Base-by-base conservation (phyloP, 805 yeast species). In the Teunomyces pallodes region DNA sequence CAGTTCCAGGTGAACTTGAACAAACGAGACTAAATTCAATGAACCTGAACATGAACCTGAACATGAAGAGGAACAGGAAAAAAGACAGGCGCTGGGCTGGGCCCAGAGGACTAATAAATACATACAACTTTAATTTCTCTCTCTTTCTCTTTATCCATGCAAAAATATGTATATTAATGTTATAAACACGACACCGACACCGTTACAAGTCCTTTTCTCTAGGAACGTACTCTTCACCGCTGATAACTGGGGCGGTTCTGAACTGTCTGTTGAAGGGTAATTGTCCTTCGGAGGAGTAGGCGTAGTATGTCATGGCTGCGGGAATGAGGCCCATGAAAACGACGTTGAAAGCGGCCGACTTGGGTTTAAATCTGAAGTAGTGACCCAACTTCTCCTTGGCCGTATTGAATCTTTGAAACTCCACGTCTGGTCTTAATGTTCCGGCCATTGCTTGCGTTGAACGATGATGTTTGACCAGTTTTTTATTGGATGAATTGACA, bases 351-450 rank as follows among this genome's bases (percentile, higher is more conserved):
- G 60, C 40, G 10, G 67, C 70, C 6, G 74, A 66, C 51, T 62
- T 64, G 20, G 75, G 65, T 46, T 62, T 73, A 64, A 73, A 71
- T 43, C 78, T 65, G 60, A 73, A 73, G 59, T 65, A 67, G 57
- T 65, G 67, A 28, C 77, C 77, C 33, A 61, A 55, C 52, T 61
- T 67, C 53, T 73, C 77, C 53, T 68, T 72, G 45, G 75, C 75
- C 29, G 61, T 53, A 54, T 73, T 73, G 61, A 73, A 73, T 52
- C 66, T 64, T 56, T 70, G 72, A 39, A 71, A 64, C 43, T 62
- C 75, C 38, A 65, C 68, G 55, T 73, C 78, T 50, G 74, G 75
- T 60, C 57, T 66, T 52, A 73, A 69, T 39, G 78, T 73, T 51
- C 62, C 69, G 43, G 77, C 78, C 78, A 73, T 73, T 13, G 38